Evolutionary conservation across 805 yeast species (phyloP).

Genomic region (Ogataea populi-albae): DNA sequence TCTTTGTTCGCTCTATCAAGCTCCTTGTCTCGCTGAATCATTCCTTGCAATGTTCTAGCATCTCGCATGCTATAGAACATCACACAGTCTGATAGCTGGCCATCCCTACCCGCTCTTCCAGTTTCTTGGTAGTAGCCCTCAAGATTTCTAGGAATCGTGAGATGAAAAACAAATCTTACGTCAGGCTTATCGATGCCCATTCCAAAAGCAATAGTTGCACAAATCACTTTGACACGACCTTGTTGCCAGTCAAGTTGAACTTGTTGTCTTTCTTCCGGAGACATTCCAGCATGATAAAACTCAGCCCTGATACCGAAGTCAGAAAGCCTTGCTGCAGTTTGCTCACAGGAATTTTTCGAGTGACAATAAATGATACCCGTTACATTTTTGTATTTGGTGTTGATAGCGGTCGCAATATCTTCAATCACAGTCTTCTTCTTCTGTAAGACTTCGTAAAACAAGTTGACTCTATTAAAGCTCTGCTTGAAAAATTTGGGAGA

Average conservation of each 20-base stretch:
- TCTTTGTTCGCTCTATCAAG: slow-evolving; percentile 63
- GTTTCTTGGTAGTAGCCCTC: slow-evolving; percentile 99
- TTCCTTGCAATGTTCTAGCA: slow-evolving; percentile 67
- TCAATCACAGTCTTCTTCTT: slow-evolving; percentile 58
- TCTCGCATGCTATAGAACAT: slow-evolving; percentile 80
- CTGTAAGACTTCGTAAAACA: slow-evolving; percentile 71
- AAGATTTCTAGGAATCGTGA: slow-evolving; percentile 81
- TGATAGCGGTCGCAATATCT: slow-evolving; percentile 58
- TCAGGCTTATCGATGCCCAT: slow-evolving; percentile 99
- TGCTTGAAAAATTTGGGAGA: slow-evolving; percentile 71
- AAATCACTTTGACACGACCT: slow-evolving; percentile 68
- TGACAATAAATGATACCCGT: slow-evolving; percentile 94
- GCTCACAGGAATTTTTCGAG: slow-evolving; percentile 85
- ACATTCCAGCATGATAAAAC: slow-evolving; percentile 95
- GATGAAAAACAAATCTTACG: slow-evolving; percentile 87
- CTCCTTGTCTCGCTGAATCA: slow-evolving; percentile 76
- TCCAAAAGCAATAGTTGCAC: slow-evolving; percentile 98
- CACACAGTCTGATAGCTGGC: slow-evolving; percentile 74
- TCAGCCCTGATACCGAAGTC: slow-evolving; percentile 64
- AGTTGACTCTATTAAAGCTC: slow-evolving; percentile 86
- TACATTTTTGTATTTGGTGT: slow-evolving; percentile 46
- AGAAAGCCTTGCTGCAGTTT: slow-evolving; percentile 59
- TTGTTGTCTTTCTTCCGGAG: slow-evolving; percentile 61
- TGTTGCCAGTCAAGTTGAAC: slow-evolving; percentile 86
- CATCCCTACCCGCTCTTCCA: slow-evolving; percentile 98